Conservation (phyloP, 2,329 filamentous ascomycete species). For the Sporothrix pallida region DNA sequence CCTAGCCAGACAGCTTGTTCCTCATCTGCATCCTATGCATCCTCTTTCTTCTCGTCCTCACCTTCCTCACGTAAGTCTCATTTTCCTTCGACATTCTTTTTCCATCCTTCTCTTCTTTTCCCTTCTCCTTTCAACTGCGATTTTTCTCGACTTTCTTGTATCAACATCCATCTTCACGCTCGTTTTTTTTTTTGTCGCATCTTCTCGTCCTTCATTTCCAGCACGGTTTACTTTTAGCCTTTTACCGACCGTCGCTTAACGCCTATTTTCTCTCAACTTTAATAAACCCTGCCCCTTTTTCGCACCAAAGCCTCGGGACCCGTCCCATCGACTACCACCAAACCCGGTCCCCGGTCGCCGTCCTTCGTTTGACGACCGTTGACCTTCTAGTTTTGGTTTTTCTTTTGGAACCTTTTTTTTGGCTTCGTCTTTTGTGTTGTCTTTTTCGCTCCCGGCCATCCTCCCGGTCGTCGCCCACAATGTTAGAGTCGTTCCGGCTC, state of each 20-base stretch:
- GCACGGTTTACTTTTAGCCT: background rate
- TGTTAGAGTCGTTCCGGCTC: constrained; percentile 41
- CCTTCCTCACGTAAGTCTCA: constrained; percentile 7
- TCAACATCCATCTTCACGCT: background rate
- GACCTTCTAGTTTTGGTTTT: background rate
- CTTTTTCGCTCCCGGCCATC: background rate
- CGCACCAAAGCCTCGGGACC: background rate
- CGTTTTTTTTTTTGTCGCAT: constrained; percentile 5
- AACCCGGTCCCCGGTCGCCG: constrained; percentile 10
- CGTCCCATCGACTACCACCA: background rate
- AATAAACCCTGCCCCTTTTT: constrained; percentile 5
- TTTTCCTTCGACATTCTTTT: background rate
- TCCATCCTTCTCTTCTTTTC: background rate
- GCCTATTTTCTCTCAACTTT: background rate
- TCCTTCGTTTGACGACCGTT: background rate
- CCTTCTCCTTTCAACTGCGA: background rate
- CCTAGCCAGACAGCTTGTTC: background rate
- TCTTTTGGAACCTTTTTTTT: background rate
- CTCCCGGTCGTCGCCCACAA: constrained; percentile 31
- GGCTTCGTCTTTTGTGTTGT: too few relatives aligned
- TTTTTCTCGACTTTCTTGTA: background rate
- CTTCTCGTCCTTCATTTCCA: constrained; percentile 12
- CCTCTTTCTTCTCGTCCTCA: background rate
- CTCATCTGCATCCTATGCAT: constrained; percentile 3
- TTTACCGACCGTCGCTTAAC: background rate